phyloP scores from a whole-genome alignment of 768 basidiomycete species.

The Russula lepida region DNA sequence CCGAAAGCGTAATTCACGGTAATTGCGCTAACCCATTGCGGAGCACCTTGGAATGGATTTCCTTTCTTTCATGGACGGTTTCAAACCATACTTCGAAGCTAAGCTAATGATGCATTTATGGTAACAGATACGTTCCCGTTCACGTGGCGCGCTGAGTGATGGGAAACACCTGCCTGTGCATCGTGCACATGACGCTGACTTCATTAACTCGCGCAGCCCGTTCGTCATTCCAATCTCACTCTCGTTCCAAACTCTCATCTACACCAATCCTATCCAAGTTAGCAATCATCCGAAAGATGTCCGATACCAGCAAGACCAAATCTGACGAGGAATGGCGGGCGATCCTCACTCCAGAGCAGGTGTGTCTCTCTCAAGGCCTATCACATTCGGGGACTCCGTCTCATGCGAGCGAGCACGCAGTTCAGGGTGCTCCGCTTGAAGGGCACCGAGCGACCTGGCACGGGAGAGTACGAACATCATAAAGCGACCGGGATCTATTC shows the following conservation, averaged over 20 bases:
- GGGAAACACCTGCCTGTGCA: background rate
- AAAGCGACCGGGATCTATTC: conserved; percentile 57
- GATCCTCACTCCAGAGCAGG: conserved; percentile 73
- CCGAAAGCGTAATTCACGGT: background rate
- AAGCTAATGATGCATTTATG: background rate
- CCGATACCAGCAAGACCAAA: conserved; percentile 32
- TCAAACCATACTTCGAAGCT: background rate
- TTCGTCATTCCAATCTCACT: background rate
- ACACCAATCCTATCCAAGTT: background rate
- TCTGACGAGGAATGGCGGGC: conserved; percentile 80
- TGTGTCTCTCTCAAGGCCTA: conserved; percentile 27
- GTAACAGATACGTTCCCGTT: background rate
- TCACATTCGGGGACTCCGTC: background rate
- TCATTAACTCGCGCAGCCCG: background rate
- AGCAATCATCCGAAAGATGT: conserved; percentile 21
- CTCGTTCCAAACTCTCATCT: background rate
- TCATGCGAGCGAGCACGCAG: conserved; percentile 32
- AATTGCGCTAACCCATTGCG: background rate
- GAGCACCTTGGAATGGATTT: background rate
- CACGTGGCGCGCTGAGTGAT: background rate
- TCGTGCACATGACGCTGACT: background rate
- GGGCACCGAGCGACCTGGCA: conserved; percentile 74
- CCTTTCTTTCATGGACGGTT: too few species aligned
- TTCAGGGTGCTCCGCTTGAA: conserved; percentile 81
- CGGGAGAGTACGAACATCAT: conserved; percentile 74